phyloP scores from a whole-genome alignment of 768 basidiomycete genomes.

The Lentinula aciculospora region DNA sequence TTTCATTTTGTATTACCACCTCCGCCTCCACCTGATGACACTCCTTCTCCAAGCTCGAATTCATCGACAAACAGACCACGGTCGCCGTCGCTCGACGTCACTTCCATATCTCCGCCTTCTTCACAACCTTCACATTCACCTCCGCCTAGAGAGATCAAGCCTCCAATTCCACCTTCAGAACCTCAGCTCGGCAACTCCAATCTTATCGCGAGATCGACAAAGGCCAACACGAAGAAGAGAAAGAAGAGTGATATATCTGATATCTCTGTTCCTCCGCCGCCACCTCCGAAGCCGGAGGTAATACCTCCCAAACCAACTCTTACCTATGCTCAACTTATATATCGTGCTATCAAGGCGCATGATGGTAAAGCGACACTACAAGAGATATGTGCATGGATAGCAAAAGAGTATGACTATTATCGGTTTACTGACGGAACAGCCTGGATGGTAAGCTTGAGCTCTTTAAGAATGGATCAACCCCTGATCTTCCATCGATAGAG shows the following conservation, averaged over 20 bases:
- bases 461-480: conserved; percentile 5
- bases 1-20: conserved; percentile 97
- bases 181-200: conserved; percentile 62
- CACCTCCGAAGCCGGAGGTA: conserved; percentile 57
- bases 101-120: conserved; percentile 76
- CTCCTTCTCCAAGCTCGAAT: conserved; percentile 74
- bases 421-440: conserved; percentile 73
- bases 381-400: conserved; percentile 91
- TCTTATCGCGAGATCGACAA: conserved; percentile 43
- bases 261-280: conserved; percentile 21
- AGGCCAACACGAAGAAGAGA: conserved; percentile 48
- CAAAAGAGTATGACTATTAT: conserved; percentile 87
- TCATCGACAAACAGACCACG: conserved; percentile 63
- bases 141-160: conserved; percentile 30
- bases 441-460: conserved; percentile 72
- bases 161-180: conserved; percentile 29
- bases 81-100: conserved; percentile 80
- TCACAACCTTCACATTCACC: conserved; percentile 76
- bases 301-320: conserved; percentile 86
- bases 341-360: conserved; percentile 77
- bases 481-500: conserved; percentile 44
- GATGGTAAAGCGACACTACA: conserved; percentile 86
- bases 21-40: conserved; percentile 71
- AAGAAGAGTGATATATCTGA: conserved; percentile 53
- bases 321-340: conserved; percentile 90